Evolutionary conservation across 768 basidiomycete species (phyloP), one percentile per base, ranked within the genome.

Genomic region (Megacollybia marginata): DNA sequence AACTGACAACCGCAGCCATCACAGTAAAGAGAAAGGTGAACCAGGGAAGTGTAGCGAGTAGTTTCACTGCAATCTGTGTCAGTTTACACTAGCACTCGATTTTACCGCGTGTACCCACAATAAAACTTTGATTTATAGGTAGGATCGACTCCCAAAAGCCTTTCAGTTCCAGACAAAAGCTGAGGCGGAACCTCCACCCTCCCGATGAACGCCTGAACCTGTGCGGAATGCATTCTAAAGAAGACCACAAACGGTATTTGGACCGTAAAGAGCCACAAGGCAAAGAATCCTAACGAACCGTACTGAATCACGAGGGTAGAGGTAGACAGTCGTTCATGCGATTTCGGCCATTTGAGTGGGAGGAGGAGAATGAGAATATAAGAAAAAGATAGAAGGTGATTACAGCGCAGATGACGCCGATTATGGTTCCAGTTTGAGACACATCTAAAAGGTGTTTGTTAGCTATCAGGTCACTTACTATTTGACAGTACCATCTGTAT

Each of bases 221-320:
- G 60, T 18, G 72, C 74, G 18, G 58, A 56, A 19, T 63, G 64
- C 43, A 59, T 78, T 31, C 66, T 67, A 51, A 71, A 66, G 58
- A 72, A 69, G 57, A 65, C 61, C 13, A 71, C 71, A 56, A 70
- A 74, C 7, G 77, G 65, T 9, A 78, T 63, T 19, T 71, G 60
- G 4, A 65, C 62, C 16, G 71, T 72, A 54, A 78, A 65, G 38
- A 79, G 61, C 70, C 71, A 77, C 20, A 68, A 40, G 33, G 66
- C 57, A 54, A 66, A 65, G 54, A 77, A 73, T 18, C 63, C 59
- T 44, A 78, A 63, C 13, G 66, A 20, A 48, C 50, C 58, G 48
- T 54, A 65, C 59, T 72, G 70, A 31, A 66, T 13, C 20, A 55
- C 57, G 43, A 70, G 63, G n/a, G 52, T 52, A n/a, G 48, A 50